Percentiles rank a stretch among this genome's conserved stretches.
These are phyloP conservation scores for Neurospora sublineolata DNA, from an alignment of 495 filamentous ascomycete genomes.

Conservation along the genomic window DNA sequence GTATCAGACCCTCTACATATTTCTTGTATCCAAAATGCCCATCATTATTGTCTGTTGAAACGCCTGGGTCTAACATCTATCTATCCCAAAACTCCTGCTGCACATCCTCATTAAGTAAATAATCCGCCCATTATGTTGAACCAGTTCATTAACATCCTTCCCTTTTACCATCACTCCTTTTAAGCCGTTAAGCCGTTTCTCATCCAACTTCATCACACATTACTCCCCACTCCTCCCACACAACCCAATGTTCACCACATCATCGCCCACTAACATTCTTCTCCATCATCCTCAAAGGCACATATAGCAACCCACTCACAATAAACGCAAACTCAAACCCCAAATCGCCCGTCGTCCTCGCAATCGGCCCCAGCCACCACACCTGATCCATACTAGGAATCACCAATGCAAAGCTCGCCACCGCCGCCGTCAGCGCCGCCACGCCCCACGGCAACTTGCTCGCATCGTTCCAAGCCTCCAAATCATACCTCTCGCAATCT, in stretches of 20 bases:
- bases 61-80: not conserved
- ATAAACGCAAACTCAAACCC: slow-evolving; percentile 47
- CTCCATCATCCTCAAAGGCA: slow-evolving; percentile 31
- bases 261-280: slow-evolving; percentile 18
- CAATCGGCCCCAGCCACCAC: slow-evolving; percentile 45
- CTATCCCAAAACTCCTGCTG: not conserved
- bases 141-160: not conserved
- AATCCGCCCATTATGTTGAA: not conserved
- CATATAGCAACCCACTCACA: slow-evolving; percentile 35
- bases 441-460: slow-evolving; percentile 34
- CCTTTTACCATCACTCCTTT: not conserved
- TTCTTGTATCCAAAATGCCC: not conserved
- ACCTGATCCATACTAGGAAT: slow-evolving; percentile 45
- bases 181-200: not conserved
- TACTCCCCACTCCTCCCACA: not conserved
- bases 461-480: slow-evolving; percentile 36
- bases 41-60: not conserved
- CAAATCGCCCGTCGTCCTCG: slow-evolving; percentile 43
- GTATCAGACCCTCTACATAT: not conserved
- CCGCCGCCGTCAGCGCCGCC: slow-evolving; percentile 31
- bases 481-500: slow-evolving; percentile 28
- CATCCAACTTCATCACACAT: not conserved
- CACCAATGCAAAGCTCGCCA: slow-evolving; percentile 33
- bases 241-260: not conserved
- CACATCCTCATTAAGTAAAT: not conserved